These are phyloP conservation scores for Fonsecaea multimorphosa DNA, from an alignment of 2,329 filamentous ascomycete species.

Conservation along the genomic window DNA sequence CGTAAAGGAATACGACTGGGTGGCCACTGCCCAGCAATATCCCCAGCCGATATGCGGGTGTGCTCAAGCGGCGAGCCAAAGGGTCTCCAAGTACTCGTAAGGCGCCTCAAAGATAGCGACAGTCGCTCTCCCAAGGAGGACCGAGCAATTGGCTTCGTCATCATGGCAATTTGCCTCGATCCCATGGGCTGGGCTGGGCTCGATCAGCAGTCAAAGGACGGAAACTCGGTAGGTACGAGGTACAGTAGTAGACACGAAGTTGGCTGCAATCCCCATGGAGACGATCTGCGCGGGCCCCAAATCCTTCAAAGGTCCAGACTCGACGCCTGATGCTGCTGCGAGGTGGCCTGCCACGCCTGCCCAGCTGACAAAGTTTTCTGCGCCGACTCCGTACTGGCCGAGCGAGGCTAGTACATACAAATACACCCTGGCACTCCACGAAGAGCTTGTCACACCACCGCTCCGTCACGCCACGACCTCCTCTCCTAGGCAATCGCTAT, in stretches of 20 bases:
- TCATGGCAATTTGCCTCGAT: neutral
- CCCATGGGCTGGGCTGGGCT: neutral
- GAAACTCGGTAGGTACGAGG: too few species aligned
- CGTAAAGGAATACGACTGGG: neutral
- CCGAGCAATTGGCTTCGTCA: neutral
- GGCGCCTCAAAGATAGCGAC: neutral
- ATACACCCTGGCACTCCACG: too few species aligned
- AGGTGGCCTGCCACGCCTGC: conserved; percentile 1
- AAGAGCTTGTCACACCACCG: neutral
- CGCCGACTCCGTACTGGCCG: neutral
- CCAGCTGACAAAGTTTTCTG: too few species aligned
- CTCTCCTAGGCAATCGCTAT: neutral
- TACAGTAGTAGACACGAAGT: neutral
- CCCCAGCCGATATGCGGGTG: neutral
- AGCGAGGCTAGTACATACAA: neutral
- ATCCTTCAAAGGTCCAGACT: neutral
- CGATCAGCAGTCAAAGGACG: neutral
- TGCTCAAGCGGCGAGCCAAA: neutral
- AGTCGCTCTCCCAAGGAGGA: neutral
- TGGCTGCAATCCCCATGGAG: neutral
- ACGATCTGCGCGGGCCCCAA: neutral
- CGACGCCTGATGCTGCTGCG: neutral
- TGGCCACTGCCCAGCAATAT: too few species aligned
- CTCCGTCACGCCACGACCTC: neutral
- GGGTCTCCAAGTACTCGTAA: neutral